Evolutionary conservation across 2,329 filamentous ascomycete species (phyloP).

Genomic region (Endothia cerciana): DNA sequence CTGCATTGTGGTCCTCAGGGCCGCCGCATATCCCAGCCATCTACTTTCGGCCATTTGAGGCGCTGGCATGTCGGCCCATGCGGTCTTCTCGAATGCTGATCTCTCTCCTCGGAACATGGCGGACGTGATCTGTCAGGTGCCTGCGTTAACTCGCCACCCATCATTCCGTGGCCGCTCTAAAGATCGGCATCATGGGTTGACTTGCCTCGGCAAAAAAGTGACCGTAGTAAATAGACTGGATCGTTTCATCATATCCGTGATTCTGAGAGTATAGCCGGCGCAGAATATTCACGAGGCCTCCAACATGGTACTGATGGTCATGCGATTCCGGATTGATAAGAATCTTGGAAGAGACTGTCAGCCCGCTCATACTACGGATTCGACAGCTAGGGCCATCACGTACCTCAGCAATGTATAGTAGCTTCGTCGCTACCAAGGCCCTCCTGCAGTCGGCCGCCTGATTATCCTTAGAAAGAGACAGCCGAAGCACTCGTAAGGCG

Average conservation of each 20-base stretch:
- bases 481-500: neutral
- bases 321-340: constrained; percentile 1
- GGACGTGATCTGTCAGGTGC: neutral
- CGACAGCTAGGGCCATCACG: neutral
- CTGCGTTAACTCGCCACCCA: neutral
- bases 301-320: constrained; percentile 1
- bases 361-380: neutral
- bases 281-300: neutral
- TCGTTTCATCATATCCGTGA: constrained; percentile 1
- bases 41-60: neutral
- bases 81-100: constrained; percentile 5
- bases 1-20: neutral
- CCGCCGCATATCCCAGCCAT: neutral
- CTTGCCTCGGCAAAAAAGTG: neutral
- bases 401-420: constrained; percentile 8
- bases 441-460: neutral
- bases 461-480: constrained; percentile 1
- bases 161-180: neutral
- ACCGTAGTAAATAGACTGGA: constrained; percentile 6
- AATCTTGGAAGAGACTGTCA: neutral
- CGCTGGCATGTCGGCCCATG: constrained; percentile 4
- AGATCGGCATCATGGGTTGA: neutral
- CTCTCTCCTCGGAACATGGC: constrained; percentile 8
- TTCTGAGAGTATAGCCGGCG: neutral
- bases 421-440: constrained; percentile 5